Conservation (phyloP, 352 stramenopile genomes). For the Aphanomyces invadans region DNA sequence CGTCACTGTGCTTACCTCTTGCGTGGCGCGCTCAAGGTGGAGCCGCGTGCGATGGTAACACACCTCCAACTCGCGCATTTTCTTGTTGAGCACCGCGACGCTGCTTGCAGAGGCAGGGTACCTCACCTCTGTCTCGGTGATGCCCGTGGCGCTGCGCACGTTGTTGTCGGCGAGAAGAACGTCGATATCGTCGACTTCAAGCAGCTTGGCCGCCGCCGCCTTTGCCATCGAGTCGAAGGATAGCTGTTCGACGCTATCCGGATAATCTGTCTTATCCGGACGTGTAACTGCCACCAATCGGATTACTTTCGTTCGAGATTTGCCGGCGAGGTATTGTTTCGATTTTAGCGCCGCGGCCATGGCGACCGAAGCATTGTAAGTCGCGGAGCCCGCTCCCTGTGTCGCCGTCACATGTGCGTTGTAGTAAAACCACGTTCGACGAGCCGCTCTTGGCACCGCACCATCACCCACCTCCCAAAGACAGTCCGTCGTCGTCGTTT, state of each 20-base stretch:
- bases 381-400: too few species aligned
- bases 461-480: not conserved
- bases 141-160: not conserved
- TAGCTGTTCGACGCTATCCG: not conserved
- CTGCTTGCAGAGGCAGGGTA: conserved; percentile 43
- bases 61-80: conserved; percentile 64
- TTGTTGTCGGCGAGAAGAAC: not conserved
- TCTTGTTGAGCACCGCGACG: conserved; percentile 51
- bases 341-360: not conserved
- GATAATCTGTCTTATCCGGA: not conserved
- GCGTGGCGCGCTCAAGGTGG: conserved; percentile 53
- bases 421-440: conserved; percentile 37
- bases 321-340: conserved; percentile 1
- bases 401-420: not conserved
- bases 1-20: conserved; percentile 37
- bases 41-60: conserved; percentile 71
- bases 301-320: conserved; percentile 17
- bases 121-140: conserved; percentile 32
- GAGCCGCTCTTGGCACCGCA: conserved; percentile 40
- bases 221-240: not conserved
- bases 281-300: not conserved
- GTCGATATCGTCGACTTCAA: not conserved
- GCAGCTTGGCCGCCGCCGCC: not conserved
- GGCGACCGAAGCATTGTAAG: conserved; percentile 10
- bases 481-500: not conserved